These are phyloP conservation scores for Talaromyces proteolyticus DNA, from an alignment of 495 filamentous ascomycete genomes.

Conservation along the genomic window DNA sequence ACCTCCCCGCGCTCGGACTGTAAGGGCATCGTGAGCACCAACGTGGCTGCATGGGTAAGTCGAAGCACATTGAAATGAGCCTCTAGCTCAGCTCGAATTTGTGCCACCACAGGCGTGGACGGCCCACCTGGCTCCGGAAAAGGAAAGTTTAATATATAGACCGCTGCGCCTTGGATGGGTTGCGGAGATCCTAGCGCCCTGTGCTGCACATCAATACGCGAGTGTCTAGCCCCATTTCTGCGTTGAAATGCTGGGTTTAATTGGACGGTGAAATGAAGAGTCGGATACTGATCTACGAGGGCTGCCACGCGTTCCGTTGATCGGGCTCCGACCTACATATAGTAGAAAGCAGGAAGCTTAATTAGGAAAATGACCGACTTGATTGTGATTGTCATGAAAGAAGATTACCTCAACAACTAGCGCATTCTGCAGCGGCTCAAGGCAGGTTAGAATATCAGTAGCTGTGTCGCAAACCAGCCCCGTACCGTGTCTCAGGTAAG, in stretches of 20 bases:
- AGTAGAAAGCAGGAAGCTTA: too few relatives aligned
- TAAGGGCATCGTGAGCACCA: slow-evolving; percentile 14
- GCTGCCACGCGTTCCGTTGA: slow-evolving; percentile 14
- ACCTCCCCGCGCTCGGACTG: slow-evolving; percentile 15
- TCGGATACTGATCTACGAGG: slow-evolving; percentile 19
- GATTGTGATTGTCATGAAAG: neutral
- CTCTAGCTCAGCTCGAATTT: slow-evolving; percentile 13
- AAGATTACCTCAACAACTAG: slow-evolving; percentile 24
- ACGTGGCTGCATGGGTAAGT: slow-evolving; percentile 9
- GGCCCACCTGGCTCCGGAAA: slow-evolving; percentile 8
- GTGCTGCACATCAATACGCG: slow-evolving; percentile 14
- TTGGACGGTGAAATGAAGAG: slow-evolving; percentile 27
- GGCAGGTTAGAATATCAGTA: slow-evolving; percentile 17
- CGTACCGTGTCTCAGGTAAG: slow-evolving; percentile 17
- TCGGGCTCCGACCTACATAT: slow-evolving; percentile 13
- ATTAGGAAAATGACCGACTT: neutral
- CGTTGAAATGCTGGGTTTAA: slow-evolving; percentile 12
- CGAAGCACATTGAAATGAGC: slow-evolving; percentile 15
- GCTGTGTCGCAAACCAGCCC: slow-evolving; percentile 12
- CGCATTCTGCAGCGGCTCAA: slow-evolving; percentile 16
- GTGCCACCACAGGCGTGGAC: slow-evolving; percentile 5
- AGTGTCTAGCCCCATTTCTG: too few relatives aligned
- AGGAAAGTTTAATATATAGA: slow-evolving; percentile 25
- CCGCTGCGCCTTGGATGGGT: slow-evolving; percentile 18
- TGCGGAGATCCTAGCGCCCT: slow-evolving; percentile 15